Percentiles rank a stretch among this genome's conserved stretches.
Conservation (phyloP, 169 alveolate genomes). For the Miamiensis avidus region DNA sequence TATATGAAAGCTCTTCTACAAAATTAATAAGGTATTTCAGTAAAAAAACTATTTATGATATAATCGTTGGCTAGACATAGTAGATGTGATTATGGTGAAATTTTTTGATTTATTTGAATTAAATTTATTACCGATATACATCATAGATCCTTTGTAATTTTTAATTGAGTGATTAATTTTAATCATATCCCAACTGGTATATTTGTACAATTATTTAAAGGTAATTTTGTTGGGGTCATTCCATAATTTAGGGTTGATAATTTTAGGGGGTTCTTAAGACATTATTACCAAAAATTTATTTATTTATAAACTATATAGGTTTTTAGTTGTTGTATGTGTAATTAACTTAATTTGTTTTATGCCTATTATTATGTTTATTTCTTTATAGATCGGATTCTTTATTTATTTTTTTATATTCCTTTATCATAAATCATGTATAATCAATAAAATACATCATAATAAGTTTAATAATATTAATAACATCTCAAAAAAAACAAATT, state of each 20-base stretch:
- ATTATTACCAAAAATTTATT: not conserved
- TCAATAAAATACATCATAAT: too few species aligned
- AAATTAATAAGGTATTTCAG: too few species aligned
- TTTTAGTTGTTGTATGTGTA: too few species aligned
- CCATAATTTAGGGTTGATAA: slow-evolving; percentile 27
- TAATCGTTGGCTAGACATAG: too few species aligned
- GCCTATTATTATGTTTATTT: not conserved
- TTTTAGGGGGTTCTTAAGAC: slow-evolving; percentile 21
- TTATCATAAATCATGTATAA: too few species aligned
- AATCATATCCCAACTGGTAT: slow-evolving; percentile 19
- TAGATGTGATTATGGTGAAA: too few species aligned
- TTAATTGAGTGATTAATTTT: slow-evolving; percentile 18
- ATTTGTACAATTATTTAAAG: slow-evolving; percentile 17
- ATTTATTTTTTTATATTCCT: too few species aligned
- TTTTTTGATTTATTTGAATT: not conserved
- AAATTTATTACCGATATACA: slow-evolving; percentile 14
- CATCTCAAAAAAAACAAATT: not conserved
- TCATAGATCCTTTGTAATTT: slow-evolving; percentile 16
- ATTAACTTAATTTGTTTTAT: not conserved
- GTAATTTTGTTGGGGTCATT: slow-evolving; percentile 18
- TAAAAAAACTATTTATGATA: too few species aligned
- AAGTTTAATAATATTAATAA: too few species aligned
- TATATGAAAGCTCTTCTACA: not conserved
- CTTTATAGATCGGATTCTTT: not conserved
- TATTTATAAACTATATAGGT: too few species aligned